Evolutionary conservation across 1,284 basidiomycete genomes (phyloP), one percentile per base, ranked within the genome.

Genomic region (Phlebopus sp.): DNA sequence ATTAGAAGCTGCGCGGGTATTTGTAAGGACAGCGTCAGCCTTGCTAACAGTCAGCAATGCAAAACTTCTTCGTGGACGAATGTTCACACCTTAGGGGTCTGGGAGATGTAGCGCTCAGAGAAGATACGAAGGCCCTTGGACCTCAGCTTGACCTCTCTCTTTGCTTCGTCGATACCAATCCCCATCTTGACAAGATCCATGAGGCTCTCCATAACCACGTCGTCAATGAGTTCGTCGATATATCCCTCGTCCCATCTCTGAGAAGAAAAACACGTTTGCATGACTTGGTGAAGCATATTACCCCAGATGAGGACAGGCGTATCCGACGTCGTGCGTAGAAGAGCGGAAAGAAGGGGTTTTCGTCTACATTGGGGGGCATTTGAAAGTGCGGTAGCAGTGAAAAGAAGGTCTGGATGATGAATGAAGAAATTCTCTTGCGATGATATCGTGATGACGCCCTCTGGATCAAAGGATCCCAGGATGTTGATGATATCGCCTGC

Each of bases 331-430:
- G 74, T 86, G 52, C 74, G 84, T 42, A 82, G 73, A 54, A 78
- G 68, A 13, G 69, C 67, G 9, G 86, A 79, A 1, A 97, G 70
- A 14, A 97, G 72, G 1, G 94, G 90, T 61, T 86, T 89, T 13
- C 95, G 82, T 6, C 81, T 70, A 63, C 95, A 97, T 52, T 86
- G 81, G 3, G 88, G 76, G 0, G 92, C 82, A 51, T 83, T 88
- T 3, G 92, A 86, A 18, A 97, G 82, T 0, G 89, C 79, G 0
- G 94, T 96, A 34, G 92, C 87, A 1, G 94, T 94, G 39, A 97
- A 68, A 42, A 97, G 84, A 37, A 91, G 70, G 66, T 97, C 95
- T 1, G 94, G 94, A 60, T 97, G 91, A 37, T 86, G 83, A 51
- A 97, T 85, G 47, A 97, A 68, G 35, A 84, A 65, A 59, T 89